These are phyloP conservation scores for Monosporozyma servazzii DNA, from an alignment of 805 yeast species.

Conservation along the genomic window DNA sequence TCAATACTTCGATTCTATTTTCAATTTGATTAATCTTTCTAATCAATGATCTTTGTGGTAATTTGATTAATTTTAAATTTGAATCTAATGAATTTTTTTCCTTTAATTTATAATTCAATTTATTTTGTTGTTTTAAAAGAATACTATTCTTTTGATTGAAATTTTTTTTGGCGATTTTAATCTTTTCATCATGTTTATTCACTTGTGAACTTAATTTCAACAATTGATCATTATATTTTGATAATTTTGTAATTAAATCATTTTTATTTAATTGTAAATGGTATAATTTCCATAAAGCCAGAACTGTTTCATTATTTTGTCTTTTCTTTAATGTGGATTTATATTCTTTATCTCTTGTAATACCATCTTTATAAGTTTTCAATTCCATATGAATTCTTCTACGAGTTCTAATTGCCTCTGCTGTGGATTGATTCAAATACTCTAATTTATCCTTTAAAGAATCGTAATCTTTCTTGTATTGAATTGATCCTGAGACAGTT, in stretches of 20 bases:
- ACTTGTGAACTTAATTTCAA: slow-evolving; percentile 21
- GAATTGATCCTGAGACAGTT: slow-evolving; percentile 73
- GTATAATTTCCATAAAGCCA: slow-evolving; percentile 55
- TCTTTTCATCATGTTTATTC: slow-evolving; percentile 27
- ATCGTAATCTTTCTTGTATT: slow-evolving; percentile 59
- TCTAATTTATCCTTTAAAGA: slow-evolving; percentile 53
- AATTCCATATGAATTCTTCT: slow-evolving; percentile 65
- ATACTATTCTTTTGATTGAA: slow-evolving; percentile 40
- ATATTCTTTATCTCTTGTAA: slow-evolving; percentile 60
- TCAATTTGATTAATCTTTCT: slow-evolving; percentile 40
- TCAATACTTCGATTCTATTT: slow-evolving; percentile 41
- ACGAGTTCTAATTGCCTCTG: slow-evolving; percentile 56
- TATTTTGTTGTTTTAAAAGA: slow-evolving; percentile 26
- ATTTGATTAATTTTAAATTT: slow-evolving; percentile 51
- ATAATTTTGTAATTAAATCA: slow-evolving; percentile 17
- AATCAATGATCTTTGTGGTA: slow-evolving; percentile 42
- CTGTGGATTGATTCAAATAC: slow-evolving; percentile 52
- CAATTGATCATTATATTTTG: slow-evolving; percentile 22
- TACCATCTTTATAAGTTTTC: slow-evolving; percentile 68
- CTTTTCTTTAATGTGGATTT: slow-evolving; percentile 46
- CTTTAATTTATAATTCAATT: slow-evolving; percentile 30
- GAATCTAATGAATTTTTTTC: slow-evolving; percentile 37
- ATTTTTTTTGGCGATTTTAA: slow-evolving; percentile 31
- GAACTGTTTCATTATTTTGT: slow-evolving; percentile 36
- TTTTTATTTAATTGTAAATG: slow-evolving; percentile 41